Evolutionary conservation across 768 basidiomycete genomes (phyloP).

Genomic region (Boletus tylopilopsis): DNA sequence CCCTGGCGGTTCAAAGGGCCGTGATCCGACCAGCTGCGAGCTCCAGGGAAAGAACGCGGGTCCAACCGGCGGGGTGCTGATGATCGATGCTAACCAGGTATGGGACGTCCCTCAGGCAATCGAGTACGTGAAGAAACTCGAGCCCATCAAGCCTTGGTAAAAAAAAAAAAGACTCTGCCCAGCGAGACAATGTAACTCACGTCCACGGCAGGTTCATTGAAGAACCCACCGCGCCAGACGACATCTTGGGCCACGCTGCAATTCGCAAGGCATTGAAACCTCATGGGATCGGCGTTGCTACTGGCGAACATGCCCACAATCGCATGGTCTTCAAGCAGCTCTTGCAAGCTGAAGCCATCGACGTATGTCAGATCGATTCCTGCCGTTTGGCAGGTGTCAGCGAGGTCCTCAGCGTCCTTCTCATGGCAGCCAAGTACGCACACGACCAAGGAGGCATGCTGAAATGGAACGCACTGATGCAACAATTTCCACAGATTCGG

Average conservation of each 20-base stretch:
- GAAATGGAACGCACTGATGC: neutral
- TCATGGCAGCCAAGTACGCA: constrained; percentile 87
- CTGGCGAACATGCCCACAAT: constrained; percentile 96
- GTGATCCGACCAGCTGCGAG: constrained; percentile 57
- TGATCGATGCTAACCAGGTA: constrained; percentile 98
- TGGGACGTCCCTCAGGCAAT: constrained; percentile 94
- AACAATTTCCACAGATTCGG: constrained; percentile 77
- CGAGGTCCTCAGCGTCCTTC: constrained; percentile 87
- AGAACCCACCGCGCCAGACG: constrained; percentile 95
- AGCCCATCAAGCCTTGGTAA: constrained; percentile 84
- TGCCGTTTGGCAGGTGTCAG: constrained; percentile 92
- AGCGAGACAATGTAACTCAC: neutral
- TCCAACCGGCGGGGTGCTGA: constrained; percentile 88
- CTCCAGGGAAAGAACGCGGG: constrained; percentile 90
- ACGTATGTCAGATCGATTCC: constrained; percentile 93
- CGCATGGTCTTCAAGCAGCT: constrained; percentile 97
- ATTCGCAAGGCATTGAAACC: constrained; percentile 81
- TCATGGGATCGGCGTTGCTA: constrained; percentile 88
- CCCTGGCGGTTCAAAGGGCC: constrained; percentile 52
- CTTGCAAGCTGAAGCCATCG: constrained; percentile 87
- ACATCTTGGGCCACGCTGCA: constrained; percentile 84
- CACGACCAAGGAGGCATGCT: neutral
- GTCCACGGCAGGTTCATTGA: constrained; percentile 77
- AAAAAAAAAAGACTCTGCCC: constrained; percentile 12
- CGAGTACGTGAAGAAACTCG: constrained; percentile 80